phyloP scores from a whole-genome alignment of 805 yeast genomes.

The Kluyveromyces lactis region DNA sequence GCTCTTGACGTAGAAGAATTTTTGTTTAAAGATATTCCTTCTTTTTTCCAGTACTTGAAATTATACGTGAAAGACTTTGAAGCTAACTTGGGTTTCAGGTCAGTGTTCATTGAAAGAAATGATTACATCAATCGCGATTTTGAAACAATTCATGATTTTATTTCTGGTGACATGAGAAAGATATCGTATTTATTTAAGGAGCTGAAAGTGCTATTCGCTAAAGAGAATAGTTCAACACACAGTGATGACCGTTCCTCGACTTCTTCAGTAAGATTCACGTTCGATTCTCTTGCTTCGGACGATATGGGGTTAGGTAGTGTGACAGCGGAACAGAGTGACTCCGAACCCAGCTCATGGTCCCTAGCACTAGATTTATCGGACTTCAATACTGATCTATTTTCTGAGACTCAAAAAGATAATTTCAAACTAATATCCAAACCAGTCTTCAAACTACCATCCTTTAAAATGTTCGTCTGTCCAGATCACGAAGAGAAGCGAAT shows the following conservation, averaged over 20 bases:
- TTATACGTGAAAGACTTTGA: conserved; percentile 19
- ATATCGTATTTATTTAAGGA: conserved; percentile 22
- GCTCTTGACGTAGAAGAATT: conserved; percentile 6
- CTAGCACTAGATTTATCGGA: conserved; percentile 29
- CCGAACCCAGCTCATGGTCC: conserved; percentile 10
- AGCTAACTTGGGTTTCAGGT: conserved; percentile 33
- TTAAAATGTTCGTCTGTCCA: conserved; percentile 21
- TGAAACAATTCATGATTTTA: conserved; percentile 33
- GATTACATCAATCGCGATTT: conserved; percentile 26
- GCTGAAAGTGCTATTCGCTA: conserved; percentile 4
- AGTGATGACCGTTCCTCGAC: conserved; percentile 20
- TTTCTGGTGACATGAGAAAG: conserved; percentile 33
- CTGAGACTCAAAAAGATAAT: conserved; percentile 16
- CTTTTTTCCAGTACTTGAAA: conserved; percentile 25
- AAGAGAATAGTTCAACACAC: conserved; percentile 2
- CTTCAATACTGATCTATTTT: conserved; percentile 17
- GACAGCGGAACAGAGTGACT: conserved; percentile 10
- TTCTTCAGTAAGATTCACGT: conserved; percentile 27
- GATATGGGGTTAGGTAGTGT: conserved; percentile 20
- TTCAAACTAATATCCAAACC: conserved; percentile 5
- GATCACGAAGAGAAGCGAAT: conserved; percentile 11
- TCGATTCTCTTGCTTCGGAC: neutral
- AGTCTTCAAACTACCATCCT: conserved; percentile 26
- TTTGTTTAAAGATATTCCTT: conserved; percentile 27
- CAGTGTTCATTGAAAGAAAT: conserved; percentile 35